phyloP scores from a whole-genome alignment of 495 filamentous ascomycete species.

The Aspergillus ostianus region DNA sequence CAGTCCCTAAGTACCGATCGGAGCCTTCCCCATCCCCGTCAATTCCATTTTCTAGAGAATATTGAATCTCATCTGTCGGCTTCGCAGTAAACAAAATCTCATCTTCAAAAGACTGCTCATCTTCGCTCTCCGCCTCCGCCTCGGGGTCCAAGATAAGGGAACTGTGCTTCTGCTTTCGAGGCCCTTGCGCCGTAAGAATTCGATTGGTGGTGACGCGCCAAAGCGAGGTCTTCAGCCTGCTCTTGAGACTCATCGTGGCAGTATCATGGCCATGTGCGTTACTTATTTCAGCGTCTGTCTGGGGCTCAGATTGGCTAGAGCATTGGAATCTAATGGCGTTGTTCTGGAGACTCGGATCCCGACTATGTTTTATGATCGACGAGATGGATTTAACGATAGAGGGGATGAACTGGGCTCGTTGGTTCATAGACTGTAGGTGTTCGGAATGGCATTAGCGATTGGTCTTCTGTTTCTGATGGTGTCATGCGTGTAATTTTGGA shows the following conservation, averaged over 20 bases:
- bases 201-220: not conserved
- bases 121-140: not conserved
- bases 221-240: not conserved
- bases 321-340: constrained; percentile 12
- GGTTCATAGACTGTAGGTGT: constrained; percentile 35
- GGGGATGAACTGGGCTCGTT: constrained; percentile 34
- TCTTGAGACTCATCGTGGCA: not conserved
- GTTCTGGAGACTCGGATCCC: constrained; percentile 12
- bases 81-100: no score
- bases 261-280: not conserved
- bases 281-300: not conserved
- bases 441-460: not conserved
- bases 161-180: not conserved
- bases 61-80: not conserved
- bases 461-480: not conserved
- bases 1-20: not conserved
- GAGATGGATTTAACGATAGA: constrained; percentile 35
- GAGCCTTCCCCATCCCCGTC: not conserved
- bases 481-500: not conserved
- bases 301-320: not conserved
- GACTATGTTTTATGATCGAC: constrained; percentile 27
- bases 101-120: not conserved
- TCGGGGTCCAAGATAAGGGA: not conserved
- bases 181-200: not conserved
- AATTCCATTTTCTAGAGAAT: not conserved